These are phyloP conservation scores for Peribolospora baueri DNA, from an alignment of 768 basidiomycete genomes.

Conservation along the genomic window DNA sequence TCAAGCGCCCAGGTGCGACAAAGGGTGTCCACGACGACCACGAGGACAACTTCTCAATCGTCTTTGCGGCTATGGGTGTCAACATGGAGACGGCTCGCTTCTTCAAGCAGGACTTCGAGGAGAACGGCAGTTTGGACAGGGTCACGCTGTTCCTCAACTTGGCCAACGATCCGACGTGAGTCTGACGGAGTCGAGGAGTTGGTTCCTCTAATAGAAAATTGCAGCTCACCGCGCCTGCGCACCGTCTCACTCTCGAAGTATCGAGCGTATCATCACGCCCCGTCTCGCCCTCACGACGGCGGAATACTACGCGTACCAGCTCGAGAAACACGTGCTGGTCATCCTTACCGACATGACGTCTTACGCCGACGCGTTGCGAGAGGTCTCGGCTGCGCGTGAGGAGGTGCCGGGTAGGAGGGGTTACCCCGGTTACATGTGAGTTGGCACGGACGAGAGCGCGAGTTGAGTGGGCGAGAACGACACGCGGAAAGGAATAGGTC, in stretches of 20 bases:
- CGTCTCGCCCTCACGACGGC: conserved; percentile 93
- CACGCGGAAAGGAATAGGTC: no score
- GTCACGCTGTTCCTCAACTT: conserved; percentile 96
- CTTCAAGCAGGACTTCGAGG: conserved; percentile 99
- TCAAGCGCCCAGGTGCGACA: conserved; percentile 53
- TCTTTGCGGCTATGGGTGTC: conserved; percentile 99
- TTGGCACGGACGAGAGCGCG: neutral
- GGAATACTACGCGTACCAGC: conserved; percentile 97
- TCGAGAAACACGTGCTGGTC: conserved; percentile 98
- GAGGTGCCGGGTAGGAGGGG: conserved; percentile 98
- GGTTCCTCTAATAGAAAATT: neutral
- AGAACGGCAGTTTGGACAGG: conserved; percentile 88
- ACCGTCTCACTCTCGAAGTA: conserved; percentile 20
- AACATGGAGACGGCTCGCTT: conserved; percentile 99
- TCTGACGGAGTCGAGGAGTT: neutral
- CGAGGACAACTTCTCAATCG: conserved; percentile 99
- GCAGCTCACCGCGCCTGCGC: neutral
- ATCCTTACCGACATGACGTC: conserved; percentile 99
- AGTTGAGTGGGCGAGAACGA: no score
- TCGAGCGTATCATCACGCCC: conserved; percentile 98
- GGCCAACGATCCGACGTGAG: conserved; percentile 80
- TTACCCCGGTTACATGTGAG: conserved; percentile 34
- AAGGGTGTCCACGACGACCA: conserved; percentile 97
- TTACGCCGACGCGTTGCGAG: conserved; percentile 86
- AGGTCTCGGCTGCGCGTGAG: conserved; percentile 93